A percentile compares a stretch with the other conserved stretches of the same genome.
Evolutionary conservation across 257 asterid genomes (phyloP).

Genomic region (Handroanthus guayacan): DNA sequence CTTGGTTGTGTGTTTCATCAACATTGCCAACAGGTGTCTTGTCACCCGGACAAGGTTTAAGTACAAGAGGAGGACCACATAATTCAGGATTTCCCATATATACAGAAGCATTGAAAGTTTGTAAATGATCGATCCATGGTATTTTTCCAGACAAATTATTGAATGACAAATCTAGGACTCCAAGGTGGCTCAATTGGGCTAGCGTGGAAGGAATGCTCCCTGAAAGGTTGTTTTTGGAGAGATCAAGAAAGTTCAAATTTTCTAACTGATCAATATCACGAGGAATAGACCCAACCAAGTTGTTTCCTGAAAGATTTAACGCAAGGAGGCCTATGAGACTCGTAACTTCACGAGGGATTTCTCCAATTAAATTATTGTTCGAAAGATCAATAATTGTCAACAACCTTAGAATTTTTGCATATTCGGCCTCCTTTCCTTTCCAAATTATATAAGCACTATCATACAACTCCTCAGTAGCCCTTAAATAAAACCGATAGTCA

Average conservation of each 20-base stretch:
- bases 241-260: too few relatives aligned
- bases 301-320: not conserved
- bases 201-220: not conserved
- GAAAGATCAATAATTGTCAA: not conserved
- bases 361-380: too few relatives aligned
- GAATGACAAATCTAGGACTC: not conserved
- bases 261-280: too few relatives aligned
- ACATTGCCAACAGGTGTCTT: not conserved
- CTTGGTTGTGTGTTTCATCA: not conserved
- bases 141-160: not conserved
- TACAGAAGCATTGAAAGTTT: not conserved
- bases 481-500: too few relatives aligned
- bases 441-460: not conserved
- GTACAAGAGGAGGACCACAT: not conserved
- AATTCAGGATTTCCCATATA: not conserved
- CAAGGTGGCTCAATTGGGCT: not conserved
- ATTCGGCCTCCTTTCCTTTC: not conserved
- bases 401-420: not conserved
- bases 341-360: not conserved
- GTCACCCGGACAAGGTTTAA: constrained; percentile 35
- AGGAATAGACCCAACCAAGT: not conserved
- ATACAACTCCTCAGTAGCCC: too few relatives aligned
- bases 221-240: not conserved
- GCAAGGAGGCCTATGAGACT: not conserved
- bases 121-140: not conserved